These are phyloP conservation scores for Darksidea phi DNA, from an alignment of 495 filamentous ascomycete genomes.

Conservation along the genomic window DNA sequence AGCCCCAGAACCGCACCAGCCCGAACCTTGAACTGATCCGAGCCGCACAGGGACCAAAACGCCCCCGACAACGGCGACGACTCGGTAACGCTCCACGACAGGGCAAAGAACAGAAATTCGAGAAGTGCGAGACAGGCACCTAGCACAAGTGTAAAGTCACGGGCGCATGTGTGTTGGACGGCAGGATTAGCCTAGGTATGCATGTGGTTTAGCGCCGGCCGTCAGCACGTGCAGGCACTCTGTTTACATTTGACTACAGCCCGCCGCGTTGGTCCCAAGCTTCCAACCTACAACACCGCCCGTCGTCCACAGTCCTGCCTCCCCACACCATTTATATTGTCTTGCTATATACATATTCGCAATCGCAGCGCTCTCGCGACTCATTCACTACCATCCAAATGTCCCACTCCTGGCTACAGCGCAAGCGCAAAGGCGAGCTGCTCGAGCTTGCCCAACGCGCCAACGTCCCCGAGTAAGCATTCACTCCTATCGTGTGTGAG, in stretches of 20 bases:
- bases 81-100: background rate
- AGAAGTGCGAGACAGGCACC: no score
- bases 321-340: slow-evolving; percentile 1
- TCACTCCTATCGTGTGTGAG: background rate
- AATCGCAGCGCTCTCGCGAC: slow-evolving; percentile 53
- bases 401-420: slow-evolving; percentile 75
- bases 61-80: background rate
- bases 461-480: slow-evolving; percentile 68
- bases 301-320: slow-evolving; percentile 3
- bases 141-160: no score
- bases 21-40: background rate
- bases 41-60: slow-evolving; percentile 8
- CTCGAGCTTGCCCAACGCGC: slow-evolving; percentile 69
- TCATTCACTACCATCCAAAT: slow-evolving; percentile 37
- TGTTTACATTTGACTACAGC: slow-evolving; percentile 19
- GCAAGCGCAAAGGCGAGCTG: slow-evolving; percentile 82
- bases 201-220: slow-evolving; percentile 3
- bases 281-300: slow-evolving; percentile 1
- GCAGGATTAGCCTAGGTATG: no score
- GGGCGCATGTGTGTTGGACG: no score
- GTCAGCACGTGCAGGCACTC: slow-evolving; percentile 14
- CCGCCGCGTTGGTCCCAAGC: slow-evolving; percentile 4
- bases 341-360: slow-evolving; percentile 8
- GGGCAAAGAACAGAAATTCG: no score
- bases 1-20: slow-evolving; percentile 13